Evolutionary conservation across 495 filamentous ascomycete genomes (phyloP), one percentile per base, ranked within the genome.

Genomic region (Neurospora sublineolata): DNA sequence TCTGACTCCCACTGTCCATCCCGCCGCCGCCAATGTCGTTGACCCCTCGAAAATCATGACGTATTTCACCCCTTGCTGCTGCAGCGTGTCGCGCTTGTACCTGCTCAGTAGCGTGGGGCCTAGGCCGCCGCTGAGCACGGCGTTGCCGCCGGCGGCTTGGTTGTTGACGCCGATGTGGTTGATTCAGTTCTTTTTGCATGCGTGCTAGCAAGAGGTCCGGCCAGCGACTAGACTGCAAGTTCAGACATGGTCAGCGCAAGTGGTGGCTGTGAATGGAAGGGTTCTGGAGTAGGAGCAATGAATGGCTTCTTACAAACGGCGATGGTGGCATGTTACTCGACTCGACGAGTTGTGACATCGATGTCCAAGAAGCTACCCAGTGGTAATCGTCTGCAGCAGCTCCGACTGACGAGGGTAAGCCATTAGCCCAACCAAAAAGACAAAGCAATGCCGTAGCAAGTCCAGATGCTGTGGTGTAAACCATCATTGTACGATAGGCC

Each of bases 111-210:
- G 77, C 1, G 86, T 87, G 4, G 90, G 89, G 7, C 91, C 91
- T 0, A 89, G 82, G 3, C 89, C 87, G 70, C 90, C 89, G 27
- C 73, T 76, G 0, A 93, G 84, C 1, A 92, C 84, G 3, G 88
- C 82, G 81, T 93, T 92, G 44, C 90, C 90, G 40, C 90, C 91
- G 0, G 89, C 90, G n/a, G 89, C 90, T 82, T 92, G 88, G 80
- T 92, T 93, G 74, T 86, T 82, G 18, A 92, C 82, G 4, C 84
- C 81, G 42, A 92, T 85, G 41, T 83, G 73, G 46, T 81, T 86
- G 38, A 82, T 76, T 18, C 80, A 77, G 73, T 83, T 72, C 37
- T 82, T 76, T 76, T 69, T 87, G 85, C 79, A 92, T 81, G 16
- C 83, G 82, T 10, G 83, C 82, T 27, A 90, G 79, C 18, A 93